These are phyloP conservation scores for Primulina tabacum DNA, from an alignment of 257 asterid genomes.

Conservation along the genomic window DNA sequence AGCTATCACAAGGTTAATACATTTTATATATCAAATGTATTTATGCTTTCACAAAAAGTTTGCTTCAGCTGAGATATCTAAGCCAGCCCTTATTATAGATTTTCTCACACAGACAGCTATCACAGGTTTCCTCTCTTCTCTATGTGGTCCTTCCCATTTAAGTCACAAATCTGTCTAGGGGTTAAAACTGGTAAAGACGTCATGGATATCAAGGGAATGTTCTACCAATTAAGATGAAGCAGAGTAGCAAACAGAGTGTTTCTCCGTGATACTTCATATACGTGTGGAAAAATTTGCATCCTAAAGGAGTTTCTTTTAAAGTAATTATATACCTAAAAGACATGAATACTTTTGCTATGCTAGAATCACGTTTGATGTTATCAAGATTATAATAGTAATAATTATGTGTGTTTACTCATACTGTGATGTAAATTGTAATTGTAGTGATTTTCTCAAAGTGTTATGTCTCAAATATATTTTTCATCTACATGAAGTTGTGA, in stretches of 20 bases:
- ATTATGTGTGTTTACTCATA: not conserved
- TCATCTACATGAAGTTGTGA: not conserved
- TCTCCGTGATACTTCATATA: not conserved
- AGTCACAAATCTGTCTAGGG: not conserved
- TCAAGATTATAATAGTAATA: not conserved
- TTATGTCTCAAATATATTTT: not conserved
- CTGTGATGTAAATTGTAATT: not conserved
- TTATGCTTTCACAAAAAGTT: not conserved
- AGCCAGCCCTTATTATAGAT: not conserved
- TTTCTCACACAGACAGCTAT: no score
- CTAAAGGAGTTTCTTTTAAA: not conserved
- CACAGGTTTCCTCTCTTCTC: not conserved
- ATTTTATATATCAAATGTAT: not conserved
- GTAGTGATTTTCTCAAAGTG: not conserved
- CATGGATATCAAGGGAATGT: not conserved
- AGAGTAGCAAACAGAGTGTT: not conserved
- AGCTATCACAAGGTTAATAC: not conserved
- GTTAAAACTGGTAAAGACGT: not conserved
- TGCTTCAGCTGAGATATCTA: not conserved
- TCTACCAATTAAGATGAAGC: not conserved
- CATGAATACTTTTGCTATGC: not conserved
- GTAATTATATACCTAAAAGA: not conserved
- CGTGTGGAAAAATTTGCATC: not conserved
- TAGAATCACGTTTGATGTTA: not conserved
- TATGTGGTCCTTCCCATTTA: not conserved